phyloP scores from a whole-genome alignment of 441 rosid species.

The Aquilaria agallochum region DNA sequence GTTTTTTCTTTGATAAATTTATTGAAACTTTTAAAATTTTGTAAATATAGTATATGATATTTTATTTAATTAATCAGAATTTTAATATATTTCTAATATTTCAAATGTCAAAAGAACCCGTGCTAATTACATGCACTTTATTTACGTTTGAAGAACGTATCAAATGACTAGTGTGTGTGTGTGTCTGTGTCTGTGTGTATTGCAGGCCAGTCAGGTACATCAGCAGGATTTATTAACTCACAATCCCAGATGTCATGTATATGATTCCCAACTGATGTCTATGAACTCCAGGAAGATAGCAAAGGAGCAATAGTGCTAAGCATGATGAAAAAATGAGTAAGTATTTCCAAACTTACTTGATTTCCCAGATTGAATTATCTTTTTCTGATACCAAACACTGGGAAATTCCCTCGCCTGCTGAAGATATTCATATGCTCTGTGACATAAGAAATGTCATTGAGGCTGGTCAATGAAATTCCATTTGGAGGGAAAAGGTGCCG shows the following conservation, averaged over 20 bases:
- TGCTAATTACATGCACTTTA: no score
- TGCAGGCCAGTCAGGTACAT: constrained; percentile 5
- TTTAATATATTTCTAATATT: no score
- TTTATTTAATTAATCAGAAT: no score
- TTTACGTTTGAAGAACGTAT: no score
- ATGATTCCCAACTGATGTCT: not conserved
- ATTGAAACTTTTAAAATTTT: no score
- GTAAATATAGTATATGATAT: no score
- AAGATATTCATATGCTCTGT: constrained; percentile 85
- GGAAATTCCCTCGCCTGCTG: constrained; percentile 52
- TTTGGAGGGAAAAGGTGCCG: constrained; percentile 15
- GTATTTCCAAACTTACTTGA: constrained; percentile 48
- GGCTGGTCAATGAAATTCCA: constrained; percentile 16
- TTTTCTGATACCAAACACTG: constrained; percentile 66
- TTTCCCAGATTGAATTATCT: constrained; percentile 77
- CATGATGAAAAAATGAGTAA: not conserved
- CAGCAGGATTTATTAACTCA: not conserved
- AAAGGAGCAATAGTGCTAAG: not conserved
- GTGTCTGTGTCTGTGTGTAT: not conserved
- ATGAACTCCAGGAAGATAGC: not conserved
- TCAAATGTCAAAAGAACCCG: no score
- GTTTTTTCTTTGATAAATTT: no score
- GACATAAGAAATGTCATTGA: constrained; percentile 21
- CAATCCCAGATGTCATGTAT: not conserved
- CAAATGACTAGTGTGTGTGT: no score